phyloP scores from a whole-genome alignment of 495 filamentous ascomycete genomes.

The Penicillium canariense region DNA sequence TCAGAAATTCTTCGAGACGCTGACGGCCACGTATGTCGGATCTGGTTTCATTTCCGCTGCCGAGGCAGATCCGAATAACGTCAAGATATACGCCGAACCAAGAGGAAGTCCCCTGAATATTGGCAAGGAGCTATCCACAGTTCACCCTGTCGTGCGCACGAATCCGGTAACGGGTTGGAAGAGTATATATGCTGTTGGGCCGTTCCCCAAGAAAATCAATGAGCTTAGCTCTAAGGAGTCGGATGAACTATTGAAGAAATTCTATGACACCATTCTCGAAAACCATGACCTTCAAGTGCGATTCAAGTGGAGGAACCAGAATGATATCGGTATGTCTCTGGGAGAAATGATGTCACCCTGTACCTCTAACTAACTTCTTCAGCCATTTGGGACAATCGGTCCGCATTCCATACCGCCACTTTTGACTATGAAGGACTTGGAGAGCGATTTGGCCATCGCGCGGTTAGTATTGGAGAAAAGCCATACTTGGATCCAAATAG shows the following conservation, averaged over 20 bases:
- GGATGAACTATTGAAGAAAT: constrained; percentile 31
- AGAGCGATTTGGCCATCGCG: constrained; percentile 56
- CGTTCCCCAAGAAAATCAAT: constrained; percentile 62
- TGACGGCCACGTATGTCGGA: constrained; percentile 60
- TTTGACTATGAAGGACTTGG: constrained; percentile 65
- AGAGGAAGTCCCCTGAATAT: constrained; percentile 65
- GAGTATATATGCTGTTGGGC: constrained; percentile 62
- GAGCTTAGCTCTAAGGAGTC: constrained; percentile 43
- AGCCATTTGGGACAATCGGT: constrained; percentile 78
- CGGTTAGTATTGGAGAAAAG: constrained; percentile 61
- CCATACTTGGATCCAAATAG: constrained; percentile 57
- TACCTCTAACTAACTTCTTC: background rate
- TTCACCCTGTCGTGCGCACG: constrained; percentile 72
- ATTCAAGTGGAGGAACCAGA: constrained; percentile 55
- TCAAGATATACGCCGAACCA: constrained; percentile 48
- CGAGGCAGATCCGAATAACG: constrained; percentile 37
- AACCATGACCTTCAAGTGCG: constrained; percentile 77
- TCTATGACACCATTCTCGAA: constrained; percentile 57
- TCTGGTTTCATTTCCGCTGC: constrained; percentile 54
- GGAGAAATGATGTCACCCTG: background rate
- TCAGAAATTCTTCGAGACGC: constrained; percentile 60
- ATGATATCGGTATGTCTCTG: constrained; percentile 48
- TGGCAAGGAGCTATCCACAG: constrained; percentile 56
- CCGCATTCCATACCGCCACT: constrained; percentile 67
- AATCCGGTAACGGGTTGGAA: constrained; percentile 82